These are phyloP conservation scores for Peniophora sp. DNA, from an alignment of 1,284 basidiomycete species.

Conservation along the genomic window DNA sequence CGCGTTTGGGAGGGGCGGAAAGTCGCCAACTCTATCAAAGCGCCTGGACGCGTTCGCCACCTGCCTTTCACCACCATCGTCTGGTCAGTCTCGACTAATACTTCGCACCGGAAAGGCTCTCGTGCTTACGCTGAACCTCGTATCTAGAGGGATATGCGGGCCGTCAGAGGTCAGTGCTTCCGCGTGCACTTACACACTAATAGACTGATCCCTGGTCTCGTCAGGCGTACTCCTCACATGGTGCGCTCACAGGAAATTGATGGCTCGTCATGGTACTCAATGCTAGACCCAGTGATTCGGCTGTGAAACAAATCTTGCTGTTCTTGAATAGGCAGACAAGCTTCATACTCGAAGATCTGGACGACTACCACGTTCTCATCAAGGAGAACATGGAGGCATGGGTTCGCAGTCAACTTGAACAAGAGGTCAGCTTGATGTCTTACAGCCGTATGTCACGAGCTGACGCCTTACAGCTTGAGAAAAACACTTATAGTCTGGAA, in stretches of 20 bases:
- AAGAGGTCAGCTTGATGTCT: constrained; percentile 48
- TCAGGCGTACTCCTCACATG: constrained; percentile 69
- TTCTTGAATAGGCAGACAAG: constrained; percentile 71
- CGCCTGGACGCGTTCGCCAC: no score
- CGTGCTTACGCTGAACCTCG: no score
- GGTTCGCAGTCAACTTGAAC: constrained; percentile 64
- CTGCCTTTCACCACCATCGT: no score
- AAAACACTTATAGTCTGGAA: constrained; percentile 38
- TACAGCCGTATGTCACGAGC: background rate
- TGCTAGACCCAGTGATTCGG: constrained; percentile 57
- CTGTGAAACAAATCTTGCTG: constrained; percentile 84
- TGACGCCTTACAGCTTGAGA: constrained; percentile 29
- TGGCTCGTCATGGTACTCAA: no score
- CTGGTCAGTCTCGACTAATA: no score
- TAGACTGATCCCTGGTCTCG: no score
- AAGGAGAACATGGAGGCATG: constrained; percentile 74
- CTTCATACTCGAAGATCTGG: constrained; percentile 84
- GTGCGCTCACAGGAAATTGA: constrained; percentile 30
- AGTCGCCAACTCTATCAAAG: no score
- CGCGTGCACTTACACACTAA: no score
- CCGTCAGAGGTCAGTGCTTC: no score
- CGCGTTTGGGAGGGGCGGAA: no score
- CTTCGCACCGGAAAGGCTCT: no score
- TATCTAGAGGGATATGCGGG: no score
- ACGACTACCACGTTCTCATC: constrained; percentile 79